These are phyloP conservation scores for Saccharata proteae DNA, from an alignment of 2,329 filamentous ascomycete species.

Conservation along the genomic window DNA sequence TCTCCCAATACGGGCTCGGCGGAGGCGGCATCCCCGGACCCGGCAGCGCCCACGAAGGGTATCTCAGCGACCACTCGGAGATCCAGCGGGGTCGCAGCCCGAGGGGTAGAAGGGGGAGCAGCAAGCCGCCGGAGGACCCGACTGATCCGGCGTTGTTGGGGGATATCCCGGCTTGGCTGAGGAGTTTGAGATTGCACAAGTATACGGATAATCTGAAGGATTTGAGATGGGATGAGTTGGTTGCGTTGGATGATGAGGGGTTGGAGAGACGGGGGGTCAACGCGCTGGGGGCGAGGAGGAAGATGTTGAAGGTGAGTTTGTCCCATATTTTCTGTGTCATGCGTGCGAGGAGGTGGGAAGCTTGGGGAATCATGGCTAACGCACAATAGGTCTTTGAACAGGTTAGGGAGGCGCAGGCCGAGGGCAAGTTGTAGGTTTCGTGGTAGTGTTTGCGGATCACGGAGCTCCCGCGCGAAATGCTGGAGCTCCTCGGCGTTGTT, in stretches of 20 bases:
- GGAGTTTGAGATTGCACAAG: conserved; percentile 90
- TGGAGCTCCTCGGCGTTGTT: too few relatives aligned
- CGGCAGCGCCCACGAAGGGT: conserved; percentile 56
- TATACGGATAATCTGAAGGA: conserved; percentile 98
- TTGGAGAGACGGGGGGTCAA: conserved; percentile 90
- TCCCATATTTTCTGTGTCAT: conserved; percentile 1
- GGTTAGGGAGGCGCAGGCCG: conserved; percentile 55
- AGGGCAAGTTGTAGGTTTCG: conserved; percentile 23
- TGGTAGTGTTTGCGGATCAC: too few relatives aligned
- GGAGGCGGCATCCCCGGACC: too few relatives aligned
- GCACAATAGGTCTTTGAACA: conserved; percentile 70
- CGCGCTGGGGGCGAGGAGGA: conserved; percentile 83
- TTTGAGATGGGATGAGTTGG: conserved; percentile 86
- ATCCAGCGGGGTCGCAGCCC: conserved; percentile 84
- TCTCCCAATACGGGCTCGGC: conserved; percentile 54
- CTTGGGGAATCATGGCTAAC: not conserved
- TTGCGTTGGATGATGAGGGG: conserved; percentile 86
- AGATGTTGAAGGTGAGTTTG: conserved; percentile 78
- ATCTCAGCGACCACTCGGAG: conserved; percentile 88
- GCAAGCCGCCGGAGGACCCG: conserved; percentile 94
- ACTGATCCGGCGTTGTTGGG: conserved; percentile 82
- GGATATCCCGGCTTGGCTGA: conserved; percentile 92
- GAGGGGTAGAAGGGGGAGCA: conserved; percentile 81
- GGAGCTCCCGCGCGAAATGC: too few relatives aligned
- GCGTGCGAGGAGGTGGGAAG: too few relatives aligned